phyloP scores from a whole-genome alignment of 768 basidiomycete species.

The Lactifluus piperatus region DNA sequence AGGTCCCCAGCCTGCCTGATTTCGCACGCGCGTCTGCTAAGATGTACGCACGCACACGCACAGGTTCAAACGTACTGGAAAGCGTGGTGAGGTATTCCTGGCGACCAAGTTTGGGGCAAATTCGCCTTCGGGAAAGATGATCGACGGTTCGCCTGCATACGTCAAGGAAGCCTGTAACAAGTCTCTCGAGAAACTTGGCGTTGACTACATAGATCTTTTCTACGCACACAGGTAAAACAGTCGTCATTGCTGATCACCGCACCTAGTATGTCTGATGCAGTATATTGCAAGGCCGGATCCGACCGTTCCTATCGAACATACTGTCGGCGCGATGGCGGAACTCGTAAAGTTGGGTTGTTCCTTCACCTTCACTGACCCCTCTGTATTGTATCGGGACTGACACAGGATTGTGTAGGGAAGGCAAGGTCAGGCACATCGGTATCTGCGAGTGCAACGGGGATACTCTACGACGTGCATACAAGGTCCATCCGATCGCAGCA shows the following conservation, averaged over 20 bases:
- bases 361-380: constrained; percentile 25
- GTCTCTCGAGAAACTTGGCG: constrained; percentile 24
- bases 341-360: constrained; percentile 26
- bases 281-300: not conserved
- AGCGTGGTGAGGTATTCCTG: constrained; percentile 40
- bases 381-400: not conserved
- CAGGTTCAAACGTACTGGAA: constrained; percentile 50
- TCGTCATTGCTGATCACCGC: not conserved
- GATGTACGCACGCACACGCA: not conserved
- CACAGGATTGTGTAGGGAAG: constrained; percentile 20
- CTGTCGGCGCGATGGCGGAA: constrained; percentile 18
- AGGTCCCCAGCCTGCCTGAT: not conserved
- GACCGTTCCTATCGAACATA: constrained; percentile 17
- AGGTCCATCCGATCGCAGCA: constrained; percentile 31
- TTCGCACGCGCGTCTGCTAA: not conserved
- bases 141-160: constrained; percentile 25
- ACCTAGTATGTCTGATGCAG: not conserved
- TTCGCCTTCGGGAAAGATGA: constrained; percentile 5
- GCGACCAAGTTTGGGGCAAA: constrained; percentile 32
- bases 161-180: constrained; percentile 22
- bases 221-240: constrained; percentile 26
- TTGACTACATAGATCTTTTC: constrained; percentile 28
- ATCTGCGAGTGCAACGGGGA: constrained; percentile 29
- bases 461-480: constrained; percentile 31
- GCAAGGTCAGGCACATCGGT: constrained; percentile 31